phyloP scores from a whole-genome alignment of 352 stramenopile species.

The Phytophthora palmivora region DNA sequence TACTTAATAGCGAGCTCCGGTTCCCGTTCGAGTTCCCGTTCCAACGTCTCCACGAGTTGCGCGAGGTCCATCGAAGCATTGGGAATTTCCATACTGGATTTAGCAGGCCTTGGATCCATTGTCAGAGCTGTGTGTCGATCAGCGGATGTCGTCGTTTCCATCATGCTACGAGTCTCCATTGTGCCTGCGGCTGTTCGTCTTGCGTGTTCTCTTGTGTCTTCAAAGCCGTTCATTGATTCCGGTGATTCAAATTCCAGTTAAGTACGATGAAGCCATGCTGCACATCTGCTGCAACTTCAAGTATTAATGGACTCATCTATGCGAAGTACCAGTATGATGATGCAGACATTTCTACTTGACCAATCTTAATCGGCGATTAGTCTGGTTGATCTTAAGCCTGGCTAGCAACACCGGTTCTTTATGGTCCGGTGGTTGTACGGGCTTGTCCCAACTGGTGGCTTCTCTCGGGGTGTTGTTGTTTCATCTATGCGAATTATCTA shows the following conservation, averaged over 20 bases:
- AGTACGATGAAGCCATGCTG: constrained; percentile 18
- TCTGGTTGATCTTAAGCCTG: too few species aligned
- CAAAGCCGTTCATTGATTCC: constrained; percentile 17
- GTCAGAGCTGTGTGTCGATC: constrained; percentile 5
- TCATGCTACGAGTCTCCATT: constrained; percentile 3
- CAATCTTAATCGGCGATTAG: too few species aligned
- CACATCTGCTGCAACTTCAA: constrained; percentile 13
- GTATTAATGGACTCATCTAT: background rate
- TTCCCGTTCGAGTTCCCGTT: constrained; percentile 54
- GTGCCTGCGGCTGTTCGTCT: constrained; percentile 27
- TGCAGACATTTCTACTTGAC: too few species aligned
- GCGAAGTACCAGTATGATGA: too few species aligned
- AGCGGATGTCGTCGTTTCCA: background rate
- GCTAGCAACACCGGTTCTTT: too few species aligned
- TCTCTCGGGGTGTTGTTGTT: too few species aligned
- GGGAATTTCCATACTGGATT: background rate
- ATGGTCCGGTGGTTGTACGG: too few species aligned
- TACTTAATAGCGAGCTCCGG: constrained; percentile 65
- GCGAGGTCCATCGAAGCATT: constrained; percentile 41
- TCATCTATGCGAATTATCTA: too few species aligned
- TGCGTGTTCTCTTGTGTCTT: constrained; percentile 9
- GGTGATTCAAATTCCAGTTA: constrained; percentile 24
- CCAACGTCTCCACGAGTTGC: constrained; percentile 61
- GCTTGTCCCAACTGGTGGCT: too few species aligned
- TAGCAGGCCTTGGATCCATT: constrained; percentile 1